phyloP scores from a whole-genome alignment of 2,329 filamentous ascomycete genomes.

The Ophiostoma triangulosporum region DNA sequence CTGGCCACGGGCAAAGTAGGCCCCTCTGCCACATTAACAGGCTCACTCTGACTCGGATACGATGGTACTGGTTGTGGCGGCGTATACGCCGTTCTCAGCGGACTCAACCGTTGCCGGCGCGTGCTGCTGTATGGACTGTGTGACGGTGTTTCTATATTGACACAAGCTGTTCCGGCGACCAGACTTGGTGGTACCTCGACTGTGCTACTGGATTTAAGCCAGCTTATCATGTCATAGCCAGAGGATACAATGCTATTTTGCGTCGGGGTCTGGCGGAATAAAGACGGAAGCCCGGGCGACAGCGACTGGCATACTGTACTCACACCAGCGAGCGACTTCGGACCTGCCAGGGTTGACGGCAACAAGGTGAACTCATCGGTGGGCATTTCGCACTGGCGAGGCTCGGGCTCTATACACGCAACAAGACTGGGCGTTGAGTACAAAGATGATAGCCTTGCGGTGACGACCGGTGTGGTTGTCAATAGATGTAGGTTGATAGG shows the following conservation, averaged over 20 bases:
- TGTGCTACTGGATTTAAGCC: conserved; percentile 6
- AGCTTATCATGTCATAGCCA: conserved; percentile 10
- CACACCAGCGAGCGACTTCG: background rate
- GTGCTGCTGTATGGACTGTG: background rate
- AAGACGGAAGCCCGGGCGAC: background rate
- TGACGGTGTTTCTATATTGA: background rate
- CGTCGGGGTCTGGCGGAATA: background rate
- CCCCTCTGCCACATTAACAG: background rate
- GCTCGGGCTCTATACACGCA: no score
- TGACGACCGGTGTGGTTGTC: no score
- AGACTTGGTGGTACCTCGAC: background rate
- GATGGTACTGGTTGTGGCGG: background rate
- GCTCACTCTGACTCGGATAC: background rate
- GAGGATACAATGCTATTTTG: conserved; percentile 8
- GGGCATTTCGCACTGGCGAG: no score
- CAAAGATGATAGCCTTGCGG: no score
- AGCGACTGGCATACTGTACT: background rate
- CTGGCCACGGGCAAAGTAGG: background rate
- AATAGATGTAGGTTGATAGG: background rate
- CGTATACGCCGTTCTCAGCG: background rate
- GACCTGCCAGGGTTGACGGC: background rate
- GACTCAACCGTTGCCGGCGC: background rate
- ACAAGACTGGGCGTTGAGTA: no score
- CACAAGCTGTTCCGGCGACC: background rate
- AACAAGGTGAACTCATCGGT: no score